Evolutionary conservation across 2,329 filamentous ascomycete species (phyloP).

Genomic region (Curvularia hawaiiensis): DNA sequence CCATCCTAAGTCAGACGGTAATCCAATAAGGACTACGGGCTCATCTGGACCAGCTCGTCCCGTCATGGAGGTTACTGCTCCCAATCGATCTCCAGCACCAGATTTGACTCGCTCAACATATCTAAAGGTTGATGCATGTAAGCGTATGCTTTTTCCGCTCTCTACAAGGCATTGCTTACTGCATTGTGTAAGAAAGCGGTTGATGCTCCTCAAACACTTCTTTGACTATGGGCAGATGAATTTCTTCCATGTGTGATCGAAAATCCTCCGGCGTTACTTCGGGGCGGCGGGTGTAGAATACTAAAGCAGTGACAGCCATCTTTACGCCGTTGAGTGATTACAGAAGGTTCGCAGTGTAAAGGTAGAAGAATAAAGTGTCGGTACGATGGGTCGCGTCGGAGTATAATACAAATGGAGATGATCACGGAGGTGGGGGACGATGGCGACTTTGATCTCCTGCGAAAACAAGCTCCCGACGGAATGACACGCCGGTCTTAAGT

Average conservation of each 20-base stretch:
- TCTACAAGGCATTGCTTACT: not conserved
- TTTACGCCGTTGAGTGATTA: not conserved
- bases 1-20: conserved; percentile 24
- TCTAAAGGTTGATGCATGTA: not conserved
- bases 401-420: not conserved
- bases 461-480: not conserved
- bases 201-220: conserved; percentile 22
- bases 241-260: conserved; percentile 21
- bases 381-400: not conserved
- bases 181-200: conserved; percentile 14
- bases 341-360: not conserved
- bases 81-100: conserved; percentile 26
- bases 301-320: conserved; percentile 20
- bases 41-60: conserved; percentile 14
- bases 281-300: conserved; percentile 27
- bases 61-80: conserved; percentile 20
- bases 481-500: conserved; percentile 9
- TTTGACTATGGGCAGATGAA: conserved; percentile 24
- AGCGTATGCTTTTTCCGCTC: not conserved
- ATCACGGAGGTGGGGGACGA: not conserved
- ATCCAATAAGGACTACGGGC: conserved; percentile 30
- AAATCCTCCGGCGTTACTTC: conserved; percentile 26
- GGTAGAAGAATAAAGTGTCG: not conserved
- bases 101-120: conserved; percentile 25
- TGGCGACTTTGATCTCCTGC: not conserved